Percentiles rank a stretch among this genome's conserved stretches.
Conservation (phyloP, 495 filamentous ascomycete species). For the Aspergillus ellipticus region DNA sequence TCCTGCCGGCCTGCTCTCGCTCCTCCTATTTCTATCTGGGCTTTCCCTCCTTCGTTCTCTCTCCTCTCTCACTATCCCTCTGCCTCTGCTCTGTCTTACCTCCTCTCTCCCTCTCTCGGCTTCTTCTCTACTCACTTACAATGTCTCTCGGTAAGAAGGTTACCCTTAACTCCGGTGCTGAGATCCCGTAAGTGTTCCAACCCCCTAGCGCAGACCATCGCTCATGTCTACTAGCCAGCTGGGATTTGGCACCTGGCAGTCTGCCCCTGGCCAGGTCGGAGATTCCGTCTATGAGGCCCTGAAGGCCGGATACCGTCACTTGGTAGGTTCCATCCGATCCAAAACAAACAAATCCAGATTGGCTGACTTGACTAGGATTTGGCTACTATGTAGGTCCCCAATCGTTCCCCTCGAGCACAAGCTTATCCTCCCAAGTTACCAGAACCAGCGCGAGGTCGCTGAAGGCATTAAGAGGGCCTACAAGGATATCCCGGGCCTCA, state of each 20-base stretch:
- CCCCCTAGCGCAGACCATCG: background rate
- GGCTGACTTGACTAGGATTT: slow-evolving; percentile 35
- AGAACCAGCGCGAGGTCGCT: slow-evolving; percentile 48
- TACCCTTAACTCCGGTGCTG: slow-evolving; percentile 39
- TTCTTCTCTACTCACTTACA: slow-evolving; percentile 15
- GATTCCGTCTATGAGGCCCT: slow-evolving; percentile 51
- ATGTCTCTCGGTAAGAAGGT: slow-evolving; percentile 49
- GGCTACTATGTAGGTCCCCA: slow-evolving; percentile 38
- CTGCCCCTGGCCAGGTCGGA: slow-evolving; percentile 50
- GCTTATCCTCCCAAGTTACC: slow-evolving; percentile 52
- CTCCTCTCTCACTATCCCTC: background rate
- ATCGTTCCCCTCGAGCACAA: background rate
- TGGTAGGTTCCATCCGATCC: slow-evolving; percentile 28
- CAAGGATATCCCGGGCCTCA: slow-evolving; percentile 44
- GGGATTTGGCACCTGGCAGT: slow-evolving; percentile 57
- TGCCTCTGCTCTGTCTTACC: background rate
- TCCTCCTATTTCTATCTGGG: slow-evolving; percentile 1
- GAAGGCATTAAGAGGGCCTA: slow-evolving; percentile 45
- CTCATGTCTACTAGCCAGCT: slow-evolving; percentile 30
- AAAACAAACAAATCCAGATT: background rate
- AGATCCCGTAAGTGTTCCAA: slow-evolving; percentile 38
- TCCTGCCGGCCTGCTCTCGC: slow-evolving; percentile 1
- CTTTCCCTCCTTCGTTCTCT: background rate
- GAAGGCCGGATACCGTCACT: slow-evolving; percentile 53
- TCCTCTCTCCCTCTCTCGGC: background rate